Evolutionary conservation across 2,329 filamentous ascomycete species (phyloP).

Genomic region (Stromatinia cepivora): DNA sequence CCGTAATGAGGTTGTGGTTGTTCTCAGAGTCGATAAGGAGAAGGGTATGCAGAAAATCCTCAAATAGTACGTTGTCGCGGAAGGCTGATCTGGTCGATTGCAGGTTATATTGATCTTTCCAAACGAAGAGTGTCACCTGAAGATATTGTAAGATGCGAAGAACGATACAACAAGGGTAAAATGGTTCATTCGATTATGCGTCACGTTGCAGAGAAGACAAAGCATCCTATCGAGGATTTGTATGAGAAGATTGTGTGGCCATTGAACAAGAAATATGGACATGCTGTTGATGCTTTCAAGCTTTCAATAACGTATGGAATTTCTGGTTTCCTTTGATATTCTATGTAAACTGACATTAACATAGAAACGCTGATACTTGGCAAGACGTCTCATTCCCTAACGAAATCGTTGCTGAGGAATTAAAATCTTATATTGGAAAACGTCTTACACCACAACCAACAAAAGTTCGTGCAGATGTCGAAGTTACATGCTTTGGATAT

Average conservation of each 20-base stretch:
- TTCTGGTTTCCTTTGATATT: constrained; percentile 19
- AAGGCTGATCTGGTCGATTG: constrained; percentile 10
- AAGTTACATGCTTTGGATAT: constrained; percentile 93
- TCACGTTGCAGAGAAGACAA: constrained; percentile 96
- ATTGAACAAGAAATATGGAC: constrained; percentile 94
- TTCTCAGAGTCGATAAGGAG: constrained; percentile 98
- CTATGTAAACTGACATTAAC: constrained; percentile 27
- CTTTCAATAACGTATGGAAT: constrained; percentile 84
- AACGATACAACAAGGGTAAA: constrained; percentile 99
- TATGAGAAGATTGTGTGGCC: constrained; percentile 97
- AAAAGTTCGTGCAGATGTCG: constrained; percentile 96
- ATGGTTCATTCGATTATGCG: constrained; percentile 99
- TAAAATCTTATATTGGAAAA: constrained; percentile 95
- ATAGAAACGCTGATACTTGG: constrained; percentile 92
- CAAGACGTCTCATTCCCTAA: constrained; percentile 87
- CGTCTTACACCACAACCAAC: constrained; percentile 96
- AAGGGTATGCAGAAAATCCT: constrained; percentile 62
- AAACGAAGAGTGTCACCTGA: constrained; percentile 97
- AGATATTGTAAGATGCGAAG: constrained; percentile 97
- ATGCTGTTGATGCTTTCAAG: constrained; percentile 97
- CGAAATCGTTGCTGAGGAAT: constrained; percentile 80
- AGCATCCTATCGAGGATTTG: constrained; percentile 87
- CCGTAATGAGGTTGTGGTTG: constrained; percentile 97
- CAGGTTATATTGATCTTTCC: constrained; percentile 94
- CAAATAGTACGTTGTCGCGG: not conserved